Base-by-base conservation (phyloP, 441 rosid genomes). In the Populus trichocarpa region DNA sequence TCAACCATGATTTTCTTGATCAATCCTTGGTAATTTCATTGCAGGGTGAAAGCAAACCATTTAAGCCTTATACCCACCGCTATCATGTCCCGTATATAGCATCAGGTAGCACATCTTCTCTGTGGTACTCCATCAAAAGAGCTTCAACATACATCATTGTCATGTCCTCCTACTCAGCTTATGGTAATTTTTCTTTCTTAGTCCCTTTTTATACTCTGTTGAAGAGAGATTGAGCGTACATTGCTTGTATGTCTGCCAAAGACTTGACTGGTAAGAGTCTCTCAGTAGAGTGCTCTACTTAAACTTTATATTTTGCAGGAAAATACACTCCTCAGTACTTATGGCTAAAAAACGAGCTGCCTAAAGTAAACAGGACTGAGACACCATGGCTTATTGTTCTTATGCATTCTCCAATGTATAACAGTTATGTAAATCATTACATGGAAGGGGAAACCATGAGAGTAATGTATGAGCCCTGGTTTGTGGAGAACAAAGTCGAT, bases 91-190 rank as follows among this genome's bases (percentile, higher is more conserved):
- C 95, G 0, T 83, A 87, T 36, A 70, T 53, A 70, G 84, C 89
- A 80, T 88, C 95, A 0, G 78, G 73, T 18, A 92, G 97, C 77
- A 89, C 88, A 6, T 80, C 88, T 76, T 89, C 93, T 8, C 77
- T 91, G 77, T 91, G 97, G 94, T 91, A 91, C 82, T 91, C 93
- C 36, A 83, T 91, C 72, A 91, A 89, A 86, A 92, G 95, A 78
- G 95, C 97, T 67, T 91, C 97, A 1, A 88, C 94, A 2, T 80
- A 90, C 75, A 81, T 92, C 71, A 91, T 90, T 59, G 92, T 89
- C 63, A 67, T 92, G 90, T 88, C 93, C n/a, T 84, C 89, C 57
- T 92, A 91, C 82, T 90, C 97, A 0, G 89, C 95, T 75, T 91
- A 75, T 73, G 95, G 97, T 92, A 85, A 78, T 5, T 53, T 53